Percentiles rank a stretch among this genome's conserved stretches.
phyloP scores from a whole-genome alignment of 2,329 filamentous ascomycete species.

The Phialophora tarda region DNA sequence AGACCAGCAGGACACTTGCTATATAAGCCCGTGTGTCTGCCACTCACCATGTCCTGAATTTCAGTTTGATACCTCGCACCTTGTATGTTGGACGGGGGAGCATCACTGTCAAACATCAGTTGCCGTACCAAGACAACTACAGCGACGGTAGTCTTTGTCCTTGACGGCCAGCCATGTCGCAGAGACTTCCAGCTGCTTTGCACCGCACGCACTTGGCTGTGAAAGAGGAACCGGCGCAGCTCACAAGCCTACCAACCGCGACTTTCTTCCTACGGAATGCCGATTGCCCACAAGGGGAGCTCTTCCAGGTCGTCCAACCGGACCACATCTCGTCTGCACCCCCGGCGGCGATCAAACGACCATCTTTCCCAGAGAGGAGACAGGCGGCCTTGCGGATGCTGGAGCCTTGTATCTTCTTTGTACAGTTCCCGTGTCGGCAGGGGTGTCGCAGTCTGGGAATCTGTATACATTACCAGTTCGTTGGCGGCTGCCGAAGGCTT shows the following conservation, averaged over 20 bases:
- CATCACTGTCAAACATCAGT: background rate
- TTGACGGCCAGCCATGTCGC: background rate
- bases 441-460: constrained; percentile 37
- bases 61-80: background rate
- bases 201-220: background rate
- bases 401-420: constrained; percentile 32
- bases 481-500: constrained; percentile 28
- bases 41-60: background rate
- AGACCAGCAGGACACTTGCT: background rate
- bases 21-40: background rate
- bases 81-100: background rate
- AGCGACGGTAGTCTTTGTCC: background rate
- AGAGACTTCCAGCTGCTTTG: background rate
- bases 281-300: constrained; percentile 14
- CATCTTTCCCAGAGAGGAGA: constrained; percentile 17
- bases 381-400: constrained; percentile 23
- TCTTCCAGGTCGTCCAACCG: constrained; percentile 20
- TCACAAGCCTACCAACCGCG: background rate
- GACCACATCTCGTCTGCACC: constrained; percentile 17
- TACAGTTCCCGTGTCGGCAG: constrained; percentile 30
- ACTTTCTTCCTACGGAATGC: constrained; percentile 28
- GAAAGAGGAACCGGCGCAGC: background rate
- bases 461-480: constrained; percentile 37
- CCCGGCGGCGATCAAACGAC: constrained; percentile 23
- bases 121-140: background rate